Base-by-base conservation (phyloP, 305 asterid species). In the Fraxinus latifolia region DNA sequence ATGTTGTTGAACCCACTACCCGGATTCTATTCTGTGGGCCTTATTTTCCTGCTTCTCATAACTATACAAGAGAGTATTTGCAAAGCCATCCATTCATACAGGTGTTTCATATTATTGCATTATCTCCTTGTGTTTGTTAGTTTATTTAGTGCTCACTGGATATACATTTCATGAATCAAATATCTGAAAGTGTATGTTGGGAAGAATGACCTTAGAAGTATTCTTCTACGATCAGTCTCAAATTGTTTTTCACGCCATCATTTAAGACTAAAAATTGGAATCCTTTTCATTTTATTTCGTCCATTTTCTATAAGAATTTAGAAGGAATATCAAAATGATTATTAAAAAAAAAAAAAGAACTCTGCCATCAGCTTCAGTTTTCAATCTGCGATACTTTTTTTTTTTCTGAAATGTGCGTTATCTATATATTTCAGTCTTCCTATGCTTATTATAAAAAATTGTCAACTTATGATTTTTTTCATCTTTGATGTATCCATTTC, bases 11-110 rank as follows among this genome's bases (percentile, higher is more conserved):
- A 23, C 77, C 67, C 25, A 15, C 83, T 44, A 95, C 96, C 3
- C 92, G 93, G 25, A 87, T 93, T 88, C 95, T 95, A 44, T 95
- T 95, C 79, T 95, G 98, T 75, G 98, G 98, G 79, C 90, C 91
- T 9, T 82, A 92, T 76, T 95, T 91, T 78, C 91, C 96, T 65
- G 96, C 92, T 85, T 92, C 97, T 82, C 97, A 92, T 81, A 85
- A 86, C 60, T 95, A 93, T 82, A 92, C 98, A 67, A 89, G 79
- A 82, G 94, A 92, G 88, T 93, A 93, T 90, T 72, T 93, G 90
- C 92, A 90, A 89, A 79, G 76, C 81, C 81, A 90, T 87, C 87
- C 93, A 80, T 91, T 77, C 84, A 81, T 93, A 29, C 83, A 90
- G 95, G 97, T 95, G 76, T n/a, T 74, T 81, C 62, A 75, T 42